Percentiles rank a stretch among this genome's conserved stretches.
Evolutionary conservation across 352 stramenopile species (phyloP).

Genomic region (Pythium biforme): DNA sequence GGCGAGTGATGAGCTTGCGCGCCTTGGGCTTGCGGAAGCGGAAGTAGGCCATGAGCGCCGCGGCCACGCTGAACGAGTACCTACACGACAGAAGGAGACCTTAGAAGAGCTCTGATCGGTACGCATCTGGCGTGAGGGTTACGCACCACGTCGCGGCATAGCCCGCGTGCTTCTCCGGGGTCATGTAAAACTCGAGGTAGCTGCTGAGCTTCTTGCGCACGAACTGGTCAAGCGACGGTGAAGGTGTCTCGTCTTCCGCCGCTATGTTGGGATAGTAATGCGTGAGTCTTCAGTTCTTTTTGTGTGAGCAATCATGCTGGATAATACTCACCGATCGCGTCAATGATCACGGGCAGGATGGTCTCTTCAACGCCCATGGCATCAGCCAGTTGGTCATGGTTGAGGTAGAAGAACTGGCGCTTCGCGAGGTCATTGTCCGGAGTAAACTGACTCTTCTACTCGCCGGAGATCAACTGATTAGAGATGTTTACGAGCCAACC

Average conservation of each 20-base stretch:
- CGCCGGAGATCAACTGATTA: not conserved
- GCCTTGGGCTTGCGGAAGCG: constrained; percentile 50
- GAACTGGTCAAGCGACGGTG: constrained; percentile 50
- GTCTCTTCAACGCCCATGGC: constrained; percentile 69
- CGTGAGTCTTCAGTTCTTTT: not conserved
- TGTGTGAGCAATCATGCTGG: not conserved
- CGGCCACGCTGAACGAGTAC: constrained; percentile 79
- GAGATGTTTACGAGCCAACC: not conserved
- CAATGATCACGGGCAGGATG: constrained; percentile 73
- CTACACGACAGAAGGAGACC: constrained; percentile 23
- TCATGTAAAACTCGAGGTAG: constrained; percentile 90
- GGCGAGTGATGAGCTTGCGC: constrained; percentile 10
- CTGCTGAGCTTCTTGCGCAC: constrained; percentile 75
- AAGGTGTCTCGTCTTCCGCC: constrained; percentile 28
- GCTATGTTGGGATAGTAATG: constrained; percentile 26
- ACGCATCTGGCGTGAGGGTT: too few species aligned
- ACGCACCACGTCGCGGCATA: constrained; percentile 83
- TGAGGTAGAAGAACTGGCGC: constrained; percentile 82
- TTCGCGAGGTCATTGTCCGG: constrained; percentile 73
- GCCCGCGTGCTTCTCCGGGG: constrained; percentile 78
- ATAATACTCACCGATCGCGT: constrained; percentile 51
- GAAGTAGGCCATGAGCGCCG: constrained; percentile 64
- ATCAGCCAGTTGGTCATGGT: constrained; percentile 73
- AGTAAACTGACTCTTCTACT: constrained; percentile 74
- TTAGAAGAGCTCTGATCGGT: not conserved